A percentile compares a stretch with the other conserved stretches of the same genome.
Evolutionary conservation across 768 basidiomycete species (phyloP).

Genomic region (Lactarius sp.): DNA sequence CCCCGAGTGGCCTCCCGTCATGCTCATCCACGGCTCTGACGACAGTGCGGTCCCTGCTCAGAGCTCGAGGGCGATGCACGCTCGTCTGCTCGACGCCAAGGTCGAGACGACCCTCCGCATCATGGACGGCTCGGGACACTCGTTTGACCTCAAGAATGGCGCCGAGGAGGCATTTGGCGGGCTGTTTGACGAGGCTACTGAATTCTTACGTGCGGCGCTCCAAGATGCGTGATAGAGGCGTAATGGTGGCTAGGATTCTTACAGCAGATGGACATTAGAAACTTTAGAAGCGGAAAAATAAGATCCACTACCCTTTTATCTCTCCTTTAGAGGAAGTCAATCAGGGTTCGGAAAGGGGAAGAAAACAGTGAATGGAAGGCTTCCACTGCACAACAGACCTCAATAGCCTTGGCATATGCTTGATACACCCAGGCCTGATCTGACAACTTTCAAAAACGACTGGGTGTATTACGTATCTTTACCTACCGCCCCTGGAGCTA

Average conservation of each 20-base stretch:
- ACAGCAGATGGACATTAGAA: not conserved
- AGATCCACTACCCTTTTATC: no score
- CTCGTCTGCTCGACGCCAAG: constrained; percentile 35
- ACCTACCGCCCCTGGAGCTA: no score
- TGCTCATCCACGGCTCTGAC: constrained; percentile 44
- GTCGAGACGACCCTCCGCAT: constrained; percentile 36
- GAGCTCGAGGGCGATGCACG: constrained; percentile 39
- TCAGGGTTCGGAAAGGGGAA: no score
- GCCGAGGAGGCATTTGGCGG: constrained; percentile 41
- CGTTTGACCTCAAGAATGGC: constrained; percentile 47
- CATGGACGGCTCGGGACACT: constrained; percentile 46
- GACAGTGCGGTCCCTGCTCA: constrained; percentile 43
- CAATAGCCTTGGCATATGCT: no score
- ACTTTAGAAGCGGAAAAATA: not conserved
- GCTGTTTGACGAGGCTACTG: constrained; percentile 35
- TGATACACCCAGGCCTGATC: no score
- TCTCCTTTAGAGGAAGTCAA: no score
- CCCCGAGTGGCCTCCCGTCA: constrained; percentile 41
- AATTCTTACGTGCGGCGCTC: constrained; percentile 27
- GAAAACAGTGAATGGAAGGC: no score
- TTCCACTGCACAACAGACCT: no score
- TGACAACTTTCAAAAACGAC: no score
- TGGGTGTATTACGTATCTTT: no score
- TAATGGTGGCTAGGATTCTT: not conserved
- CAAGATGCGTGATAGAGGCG: not conserved